phyloP scores from a whole-genome alignment of 768 basidiomycete species.

The Phlegmacium glaucopus region DNA sequence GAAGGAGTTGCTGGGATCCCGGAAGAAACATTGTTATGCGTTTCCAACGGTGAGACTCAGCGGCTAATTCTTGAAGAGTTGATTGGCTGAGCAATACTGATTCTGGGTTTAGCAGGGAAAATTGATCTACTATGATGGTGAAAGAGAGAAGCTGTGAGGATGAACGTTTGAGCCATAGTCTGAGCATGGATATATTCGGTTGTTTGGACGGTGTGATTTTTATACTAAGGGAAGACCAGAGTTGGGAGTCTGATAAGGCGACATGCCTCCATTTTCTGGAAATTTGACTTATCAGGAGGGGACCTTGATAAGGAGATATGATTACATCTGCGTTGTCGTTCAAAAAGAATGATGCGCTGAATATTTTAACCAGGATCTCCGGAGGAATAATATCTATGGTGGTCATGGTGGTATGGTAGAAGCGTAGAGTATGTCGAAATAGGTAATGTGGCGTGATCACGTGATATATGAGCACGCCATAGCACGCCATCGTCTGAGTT shows the following conservation, averaged over 20 bases:
- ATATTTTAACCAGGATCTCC: constrained; percentile 8
- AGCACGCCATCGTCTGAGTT: constrained; percentile 46
- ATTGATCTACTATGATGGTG: constrained; percentile 10
- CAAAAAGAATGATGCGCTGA: constrained; percentile 1
- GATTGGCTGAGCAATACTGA: constrained; percentile 1
- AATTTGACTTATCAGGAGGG: constrained; percentile 11
- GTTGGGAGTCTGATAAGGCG: constrained; percentile 8
- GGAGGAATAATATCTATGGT: constrained; percentile 1
- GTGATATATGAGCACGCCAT: constrained; percentile 27
- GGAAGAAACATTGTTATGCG: constrained; percentile 17
- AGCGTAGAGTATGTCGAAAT: too few relatives aligned
- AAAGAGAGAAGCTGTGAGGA: constrained; percentile 12
- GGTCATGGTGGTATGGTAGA: neutral
- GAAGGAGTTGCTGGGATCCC: constrained; percentile 11
- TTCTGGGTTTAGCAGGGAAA: neutral
- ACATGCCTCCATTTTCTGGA: constrained; percentile 11
- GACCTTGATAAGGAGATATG: constrained; percentile 9
- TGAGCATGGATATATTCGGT: neutral
- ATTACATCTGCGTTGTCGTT: neutral
- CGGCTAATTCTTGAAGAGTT: constrained; percentile 5
- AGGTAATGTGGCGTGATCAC: too few relatives aligned
- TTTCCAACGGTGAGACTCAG: constrained; percentile 17
- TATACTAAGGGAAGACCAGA: constrained; percentile 11
- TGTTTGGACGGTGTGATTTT: neutral
- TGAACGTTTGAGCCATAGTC: constrained; percentile 14